Base-by-base conservation (phyloP, 148 eudicot species). In the Beta vulgaris region DNA sequence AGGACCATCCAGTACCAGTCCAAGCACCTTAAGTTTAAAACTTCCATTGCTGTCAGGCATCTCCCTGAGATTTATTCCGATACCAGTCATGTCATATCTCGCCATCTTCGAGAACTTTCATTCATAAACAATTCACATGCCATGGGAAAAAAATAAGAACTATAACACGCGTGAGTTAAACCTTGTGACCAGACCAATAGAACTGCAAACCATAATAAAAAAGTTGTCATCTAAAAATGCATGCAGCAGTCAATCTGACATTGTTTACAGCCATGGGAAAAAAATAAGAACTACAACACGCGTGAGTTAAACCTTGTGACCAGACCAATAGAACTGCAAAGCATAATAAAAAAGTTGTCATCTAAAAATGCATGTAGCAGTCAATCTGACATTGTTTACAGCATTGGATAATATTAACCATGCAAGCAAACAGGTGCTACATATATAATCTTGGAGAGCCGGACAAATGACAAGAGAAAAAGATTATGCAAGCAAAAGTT, bases 51-150 rank as follows among this genome's bases (percentile, higher is more conserved):
- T 88, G 77, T 89, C 87, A 32, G 93, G 92, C 69, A 94, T 72
- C 85, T 94, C 96, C 88, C 92, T 87, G n/a, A 94, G 81, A 85
- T 94, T 94, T 73, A 94, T 77, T 68, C 98, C 98, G 72, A 94
- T 94, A 75, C 98, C 98, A 76, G 97, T 90, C 88, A 94, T 90
- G 81, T 94, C 98, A 84, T 94, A 94, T 79, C 91, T 87, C 39
- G 97, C 95, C 98, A 94, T 94, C 93, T 90, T 94, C 80, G 97
- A 91, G 86, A 94, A 90, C 98, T 94, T 87, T 73, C 72, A 78
- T 61, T 34, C 76, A 78, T 74, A 88, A 79, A 79, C 69, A 79
- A 75, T 80, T 81, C 82, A 89, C 82, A 88, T 80, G 88, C 86
- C 90, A 91, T 82, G 75, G 84, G n/a, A n/a, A n/a, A n/a, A n/a